Base-by-base conservation (phyloP, 2,329 filamentous ascomycete genomes). In the Endoconidiophora laricicola region DNA sequence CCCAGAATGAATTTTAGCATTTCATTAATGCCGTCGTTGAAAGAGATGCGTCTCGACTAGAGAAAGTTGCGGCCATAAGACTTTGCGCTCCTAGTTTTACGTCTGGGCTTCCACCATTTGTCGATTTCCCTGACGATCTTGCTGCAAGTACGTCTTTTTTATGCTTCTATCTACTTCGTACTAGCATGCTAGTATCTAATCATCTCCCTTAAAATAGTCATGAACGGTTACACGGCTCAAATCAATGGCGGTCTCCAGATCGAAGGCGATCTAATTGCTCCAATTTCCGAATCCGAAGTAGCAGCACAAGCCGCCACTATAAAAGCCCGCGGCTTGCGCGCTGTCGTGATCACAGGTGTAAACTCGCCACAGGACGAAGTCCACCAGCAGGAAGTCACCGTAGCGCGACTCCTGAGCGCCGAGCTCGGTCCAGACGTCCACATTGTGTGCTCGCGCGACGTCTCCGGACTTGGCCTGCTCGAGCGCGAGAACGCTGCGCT, bases 11-110 rank as follows among this genome's bases (percentile, higher is more conserved):
- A 7, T 36, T 41, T 2, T 29, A 52, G 0, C 73, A 78, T 53
- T 78, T 78, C 55, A 66, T 78, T 56, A 78, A 78, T 53, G 73
- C 73, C 6, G 70, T 78, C 2, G 64, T 78, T 1, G 72, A 77
- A 58, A 63, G 69, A 41, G 73, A 78, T 53, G 63, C 62, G 6
- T 57, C 64, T 1, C 66, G 70, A 2, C 59, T 78, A 2, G 65
- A 67, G 12, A 63, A 60, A 4, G 72, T 78, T 4, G 74, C 72
- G 2, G 72, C 77, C 2, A 56, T 78, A 14, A 67, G 74, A 4
- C 65, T 78, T 4, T 73, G 69, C 41, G 71, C 73, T 0, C 70
- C 71, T 0, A 49, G 46, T 18, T 52, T 44, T 38, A 52, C 50
- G 5, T 68, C 71, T 50, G 66, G 73, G 45, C 65, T 65, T 0